Evolutionary conservation across 2,329 filamentous ascomycete genomes (phyloP).

Genomic region (Alternaria hordeiaustralica): DNA sequence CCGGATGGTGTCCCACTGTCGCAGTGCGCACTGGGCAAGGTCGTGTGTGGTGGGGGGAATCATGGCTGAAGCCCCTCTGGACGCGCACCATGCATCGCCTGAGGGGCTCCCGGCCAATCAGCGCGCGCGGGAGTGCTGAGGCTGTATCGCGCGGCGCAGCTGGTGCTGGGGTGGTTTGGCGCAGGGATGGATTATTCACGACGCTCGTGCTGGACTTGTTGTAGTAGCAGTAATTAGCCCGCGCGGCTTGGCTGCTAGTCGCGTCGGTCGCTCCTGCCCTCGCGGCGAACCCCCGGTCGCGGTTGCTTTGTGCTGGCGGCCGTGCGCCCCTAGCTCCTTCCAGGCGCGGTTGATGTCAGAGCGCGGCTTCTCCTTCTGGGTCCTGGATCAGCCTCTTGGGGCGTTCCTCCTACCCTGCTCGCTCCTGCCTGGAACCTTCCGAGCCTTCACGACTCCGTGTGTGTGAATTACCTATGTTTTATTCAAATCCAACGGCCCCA

Average conservation of each 20-base stretch:
- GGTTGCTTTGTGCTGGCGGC: constrained; percentile 28
- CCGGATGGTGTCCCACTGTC: constrained; percentile 22
- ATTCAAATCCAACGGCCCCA: constrained; percentile 49
- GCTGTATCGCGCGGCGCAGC: constrained; percentile 21
- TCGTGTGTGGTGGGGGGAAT: constrained; percentile 11
- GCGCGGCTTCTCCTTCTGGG: constrained; percentile 46
- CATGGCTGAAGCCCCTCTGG: constrained; percentile 18
- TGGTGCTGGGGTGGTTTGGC: constrained; percentile 5
- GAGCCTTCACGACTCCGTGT: constrained; percentile 39
- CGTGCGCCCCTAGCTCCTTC: constrained; percentile 26
- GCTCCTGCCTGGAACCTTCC: constrained; percentile 46
- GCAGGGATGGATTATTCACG: constrained; percentile 16
- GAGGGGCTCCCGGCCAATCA: constrained; percentile 4
- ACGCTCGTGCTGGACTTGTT: constrained; percentile 1
- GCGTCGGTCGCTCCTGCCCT: constrained; percentile 9
- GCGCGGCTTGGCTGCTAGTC: constrained; percentile 12
- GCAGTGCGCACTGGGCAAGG: constrained; percentile 8
- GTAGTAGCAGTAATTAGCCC: constrained; percentile 2
- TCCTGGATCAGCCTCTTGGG: constrained; percentile 50
- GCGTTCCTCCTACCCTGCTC: constrained; percentile 32
- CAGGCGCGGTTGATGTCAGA: constrained; percentile 48
- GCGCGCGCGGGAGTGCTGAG: constrained; percentile 13
- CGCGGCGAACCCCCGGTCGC: constrained; percentile 19
- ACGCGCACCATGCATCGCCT: constrained; percentile 14
- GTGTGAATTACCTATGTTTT: constrained; percentile 49